Percentiles rank a stretch among this genome's conserved stretches.
These are phyloP conservation scores for Trypanosoma theileri DNA, from an alignment of 208 protist species.

Conservation along the genomic window DNA sequence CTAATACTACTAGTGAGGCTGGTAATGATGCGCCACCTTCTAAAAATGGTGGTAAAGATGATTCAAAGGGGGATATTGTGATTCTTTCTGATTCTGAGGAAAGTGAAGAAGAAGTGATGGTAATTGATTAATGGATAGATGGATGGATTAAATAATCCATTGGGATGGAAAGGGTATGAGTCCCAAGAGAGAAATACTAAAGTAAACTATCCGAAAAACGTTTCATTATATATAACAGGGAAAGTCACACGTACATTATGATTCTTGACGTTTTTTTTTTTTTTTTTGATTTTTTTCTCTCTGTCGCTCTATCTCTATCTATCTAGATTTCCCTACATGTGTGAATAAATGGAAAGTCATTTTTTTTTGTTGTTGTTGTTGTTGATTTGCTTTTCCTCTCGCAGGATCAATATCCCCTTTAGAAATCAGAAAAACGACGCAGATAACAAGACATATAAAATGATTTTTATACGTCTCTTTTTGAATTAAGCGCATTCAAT, in stretches of 20 bases:
- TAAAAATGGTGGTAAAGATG: neutral
- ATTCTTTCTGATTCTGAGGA: slow-evolving; percentile 14
- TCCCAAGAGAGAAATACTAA: neutral
- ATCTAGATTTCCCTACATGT: too few species aligned
- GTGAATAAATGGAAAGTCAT: too few species aligned
- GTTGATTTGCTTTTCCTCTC: too few species aligned
- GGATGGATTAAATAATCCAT: too few species aligned
- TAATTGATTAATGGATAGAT: slow-evolving; percentile 30
- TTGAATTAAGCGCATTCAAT: too few species aligned
- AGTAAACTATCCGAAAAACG: too few species aligned
- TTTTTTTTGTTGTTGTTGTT: too few species aligned
- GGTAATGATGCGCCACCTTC: slow-evolving; percentile 7
- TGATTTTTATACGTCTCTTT: too few species aligned
- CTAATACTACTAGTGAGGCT: slow-evolving; percentile 8
- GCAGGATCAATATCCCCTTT: too few species aligned
- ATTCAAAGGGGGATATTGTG: neutral
- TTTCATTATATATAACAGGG: too few species aligned
- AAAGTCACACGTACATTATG: neutral
- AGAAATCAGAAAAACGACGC: too few species aligned
- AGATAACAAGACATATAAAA: too few species aligned
- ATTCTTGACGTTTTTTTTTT: neutral
- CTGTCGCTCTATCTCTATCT: neutral
- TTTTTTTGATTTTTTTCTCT: slow-evolving; percentile 9
- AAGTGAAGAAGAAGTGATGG: slow-evolving; percentile 24
- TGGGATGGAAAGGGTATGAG: slow-evolving; percentile 13